These are phyloP conservation scores for Cucumis hystrix DNA, from an alignment of 306 rosid genomes.

Conservation along the genomic window DNA sequence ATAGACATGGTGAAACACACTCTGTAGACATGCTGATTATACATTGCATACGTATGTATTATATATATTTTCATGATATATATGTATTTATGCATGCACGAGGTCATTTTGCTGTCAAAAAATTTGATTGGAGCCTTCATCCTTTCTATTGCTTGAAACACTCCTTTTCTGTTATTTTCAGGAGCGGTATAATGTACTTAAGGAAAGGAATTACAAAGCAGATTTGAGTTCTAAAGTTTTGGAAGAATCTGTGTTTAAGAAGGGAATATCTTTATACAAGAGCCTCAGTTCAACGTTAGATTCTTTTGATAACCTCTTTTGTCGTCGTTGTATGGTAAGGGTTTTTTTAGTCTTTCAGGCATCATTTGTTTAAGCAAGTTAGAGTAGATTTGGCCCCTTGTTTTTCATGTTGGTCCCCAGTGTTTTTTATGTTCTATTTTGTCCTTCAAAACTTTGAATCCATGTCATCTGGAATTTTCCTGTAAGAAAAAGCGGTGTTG, in stretches of 20 bases:
- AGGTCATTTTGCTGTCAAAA: background rate
- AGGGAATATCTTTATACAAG: slow-evolving; percentile 54
- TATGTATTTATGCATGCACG: background rate
- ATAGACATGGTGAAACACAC: background rate
- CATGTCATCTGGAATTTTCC: background rate
- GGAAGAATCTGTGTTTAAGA: slow-evolving; percentile 25
- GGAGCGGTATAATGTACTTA: slow-evolving; percentile 59
- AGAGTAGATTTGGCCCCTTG: background rate
- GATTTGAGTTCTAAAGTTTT: slow-evolving; percentile 27
- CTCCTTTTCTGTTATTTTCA: slow-evolving; percentile 23
- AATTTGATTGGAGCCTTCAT: background rate
- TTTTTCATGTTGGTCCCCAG: background rate
- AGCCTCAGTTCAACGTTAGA: slow-evolving; percentile 73
- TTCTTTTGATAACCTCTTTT: slow-evolving; percentile 93
- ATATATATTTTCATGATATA: background rate
- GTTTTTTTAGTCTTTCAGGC: background rate
- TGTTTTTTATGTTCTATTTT: background rate
- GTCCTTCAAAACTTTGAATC: background rate
- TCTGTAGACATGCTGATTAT: background rate
- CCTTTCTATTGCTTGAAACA: background rate
- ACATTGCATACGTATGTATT: slow-evolving; percentile 4
- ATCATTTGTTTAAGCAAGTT: background rate
- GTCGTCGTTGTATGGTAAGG: slow-evolving; percentile 88
- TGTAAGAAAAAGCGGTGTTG: background rate
- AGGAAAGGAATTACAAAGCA: slow-evolving; percentile 34